Conservation (phyloP, 2,329 filamentous ascomycete genomes). For the Fusarium scirpi region DNA sequence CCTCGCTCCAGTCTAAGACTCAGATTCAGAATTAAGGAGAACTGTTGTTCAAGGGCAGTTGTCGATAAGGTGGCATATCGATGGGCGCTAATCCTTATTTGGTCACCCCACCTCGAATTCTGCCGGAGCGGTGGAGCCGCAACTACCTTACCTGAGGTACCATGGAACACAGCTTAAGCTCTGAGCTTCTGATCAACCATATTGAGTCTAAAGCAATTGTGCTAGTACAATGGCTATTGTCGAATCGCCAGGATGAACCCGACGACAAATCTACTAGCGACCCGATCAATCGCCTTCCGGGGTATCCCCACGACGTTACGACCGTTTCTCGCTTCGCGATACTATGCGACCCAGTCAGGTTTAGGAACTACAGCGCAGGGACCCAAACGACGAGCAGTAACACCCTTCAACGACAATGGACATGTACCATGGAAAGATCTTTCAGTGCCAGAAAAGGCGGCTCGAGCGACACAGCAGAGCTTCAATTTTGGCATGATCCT, state of each 20-base stretch:
- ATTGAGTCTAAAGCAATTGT: constrained; percentile 17
- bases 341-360: constrained; percentile 70
- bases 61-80: constrained; percentile 59
- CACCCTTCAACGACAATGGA: constrained; percentile 88
- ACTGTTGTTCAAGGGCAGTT: constrained; percentile 48
- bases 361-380: constrained; percentile 54
- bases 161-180: constrained; percentile 4
- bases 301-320: constrained; percentile 49
- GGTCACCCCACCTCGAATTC: constrained; percentile 47
- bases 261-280: constrained; percentile 52
- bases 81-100: constrained; percentile 52
- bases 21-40: constrained; percentile 51
- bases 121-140: constrained; percentile 54
- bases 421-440: constrained; percentile 84
- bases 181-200: constrained; percentile 1
- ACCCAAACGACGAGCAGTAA: constrained; percentile 76
- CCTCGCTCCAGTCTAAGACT: constrained; percentile 28
- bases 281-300: constrained; percentile 51
- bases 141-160: constrained; percentile 3
- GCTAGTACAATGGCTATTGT: constrained; percentile 52
- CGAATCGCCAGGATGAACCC: constrained; percentile 61
- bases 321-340: constrained; percentile 57
- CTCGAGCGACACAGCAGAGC: constrained; percentile 87
- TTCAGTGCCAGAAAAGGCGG: constrained; percentile 80
- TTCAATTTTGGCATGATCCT: constrained; percentile 87